Conservation (phyloP, 2,329 filamentous ascomycete species). For the Nannizzia gypsea region DNA sequence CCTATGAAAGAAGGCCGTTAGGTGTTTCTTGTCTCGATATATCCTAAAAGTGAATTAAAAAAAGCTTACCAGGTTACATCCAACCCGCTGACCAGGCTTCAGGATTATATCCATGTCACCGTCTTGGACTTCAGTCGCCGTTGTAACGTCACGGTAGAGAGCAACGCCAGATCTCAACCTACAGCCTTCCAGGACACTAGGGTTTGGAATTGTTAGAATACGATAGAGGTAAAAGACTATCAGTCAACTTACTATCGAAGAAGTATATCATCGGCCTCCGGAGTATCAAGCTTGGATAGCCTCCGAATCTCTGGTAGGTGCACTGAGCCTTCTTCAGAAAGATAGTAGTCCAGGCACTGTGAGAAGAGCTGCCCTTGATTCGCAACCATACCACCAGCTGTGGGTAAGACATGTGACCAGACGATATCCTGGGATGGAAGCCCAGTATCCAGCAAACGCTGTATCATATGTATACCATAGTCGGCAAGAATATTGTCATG, state of each 20-base stretch:
- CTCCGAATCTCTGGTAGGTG: constrained; percentile 39
- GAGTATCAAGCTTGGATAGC: constrained; percentile 36
- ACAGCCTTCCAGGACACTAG: constrained; percentile 33
- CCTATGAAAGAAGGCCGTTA: constrained; percentile 30
- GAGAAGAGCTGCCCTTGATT: constrained; percentile 49
- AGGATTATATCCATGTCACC: constrained; percentile 23
- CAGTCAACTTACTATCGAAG: constrained; percentile 40
- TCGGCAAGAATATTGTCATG: constrained; percentile 28
- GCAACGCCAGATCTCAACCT: constrained; percentile 29
- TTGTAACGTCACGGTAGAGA: constrained; percentile 26
- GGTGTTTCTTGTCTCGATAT: constrained; percentile 10
- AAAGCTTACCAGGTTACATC: constrained; percentile 28
- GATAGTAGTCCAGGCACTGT: constrained; percentile 47
- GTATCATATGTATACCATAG: constrained; percentile 47
- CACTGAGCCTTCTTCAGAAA: constrained; percentile 37
- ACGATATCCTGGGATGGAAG: constrained; percentile 40
- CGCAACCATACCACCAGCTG: constrained; percentile 44
- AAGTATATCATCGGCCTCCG: constrained; percentile 37
- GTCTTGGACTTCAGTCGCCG: constrained; percentile 26
- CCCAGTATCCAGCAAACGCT: constrained; percentile 39
- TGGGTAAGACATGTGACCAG: constrained; percentile 47
- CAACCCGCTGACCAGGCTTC: constrained; percentile 26
- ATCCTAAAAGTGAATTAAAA: constrained; percentile 16
- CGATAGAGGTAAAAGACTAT: constrained; percentile 34
- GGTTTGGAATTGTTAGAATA: constrained; percentile 41